A percentile compares a stretch with the other conserved stretches of the same genome.
These are phyloP conservation scores for Fusarium armeniacum DNA, from an alignment of 2,329 filamentous ascomycete genomes.

Conservation along the genomic window DNA sequence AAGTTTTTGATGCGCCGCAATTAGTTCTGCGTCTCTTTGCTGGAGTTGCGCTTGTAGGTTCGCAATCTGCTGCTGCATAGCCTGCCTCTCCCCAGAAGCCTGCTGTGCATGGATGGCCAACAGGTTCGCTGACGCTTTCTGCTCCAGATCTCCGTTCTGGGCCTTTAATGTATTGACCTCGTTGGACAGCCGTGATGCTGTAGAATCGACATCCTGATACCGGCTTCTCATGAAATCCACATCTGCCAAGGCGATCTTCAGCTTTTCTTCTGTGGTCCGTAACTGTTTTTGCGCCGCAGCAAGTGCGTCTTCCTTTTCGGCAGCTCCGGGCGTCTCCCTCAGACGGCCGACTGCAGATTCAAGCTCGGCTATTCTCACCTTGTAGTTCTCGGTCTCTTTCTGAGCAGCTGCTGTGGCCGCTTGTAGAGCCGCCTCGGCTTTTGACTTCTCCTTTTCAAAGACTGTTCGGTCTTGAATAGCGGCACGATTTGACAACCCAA, in stretches of 20 bases:
- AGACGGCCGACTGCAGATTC: conserved; percentile 53
- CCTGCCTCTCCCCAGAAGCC: conserved; percentile 53
- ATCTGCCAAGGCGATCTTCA: conserved; percentile 61
- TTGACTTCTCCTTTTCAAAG: conserved; percentile 63
- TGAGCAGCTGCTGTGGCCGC: conserved; percentile 47
- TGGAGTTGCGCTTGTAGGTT: conserved; percentile 59
- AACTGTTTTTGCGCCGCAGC: conserved; percentile 57
- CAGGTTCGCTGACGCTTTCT: conserved; percentile 62
- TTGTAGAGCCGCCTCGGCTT: conserved; percentile 54
- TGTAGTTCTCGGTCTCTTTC: conserved; percentile 57
- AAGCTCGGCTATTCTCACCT: conserved; percentile 56
- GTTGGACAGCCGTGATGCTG: conserved; percentile 59
- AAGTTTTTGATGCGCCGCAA: conserved; percentile 63
- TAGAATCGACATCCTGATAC: conserved; percentile 71
- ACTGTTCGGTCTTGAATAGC: conserved; percentile 65
- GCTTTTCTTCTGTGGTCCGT: conserved; percentile 58
- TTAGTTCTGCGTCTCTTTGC: conserved; percentile 68
- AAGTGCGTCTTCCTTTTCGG: conserved; percentile 52
- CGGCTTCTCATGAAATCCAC: conserved; percentile 69
- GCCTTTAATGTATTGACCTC: conserved; percentile 63
- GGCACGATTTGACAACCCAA: conserved; percentile 63
- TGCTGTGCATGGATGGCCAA: conserved; percentile 64
- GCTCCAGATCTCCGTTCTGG: conserved; percentile 58
- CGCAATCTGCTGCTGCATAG: conserved; percentile 56
- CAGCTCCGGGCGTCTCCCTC: conserved; percentile 43